These are phyloP conservation scores for Halophytophthora batemanensis DNA, from an alignment of 352 stramenopile genomes.

Conservation along the genomic window DNA sequence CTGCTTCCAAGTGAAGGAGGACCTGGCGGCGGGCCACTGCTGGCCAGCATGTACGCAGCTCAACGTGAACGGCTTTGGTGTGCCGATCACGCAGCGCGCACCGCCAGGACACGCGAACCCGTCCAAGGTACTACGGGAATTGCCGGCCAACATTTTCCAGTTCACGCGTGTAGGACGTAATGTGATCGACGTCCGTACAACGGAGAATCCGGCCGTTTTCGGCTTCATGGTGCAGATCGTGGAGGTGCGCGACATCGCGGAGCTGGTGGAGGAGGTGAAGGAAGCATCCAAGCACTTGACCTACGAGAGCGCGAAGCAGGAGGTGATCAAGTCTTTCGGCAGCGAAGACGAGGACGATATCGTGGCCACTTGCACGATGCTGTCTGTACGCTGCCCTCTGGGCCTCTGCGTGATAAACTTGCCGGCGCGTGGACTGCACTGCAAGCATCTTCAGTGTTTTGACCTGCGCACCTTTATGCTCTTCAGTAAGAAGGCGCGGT, in stretches of 20 bases:
- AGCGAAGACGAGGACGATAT: conserved; percentile 81
- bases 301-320: conserved; percentile 66
- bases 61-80: conserved; percentile 66
- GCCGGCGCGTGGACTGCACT: conserved; percentile 87
- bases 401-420: conserved; percentile 85
- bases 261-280: conserved; percentile 61
- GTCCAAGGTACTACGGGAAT: conserved; percentile 77
- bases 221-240: conserved; percentile 76
- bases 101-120: conserved; percentile 72
- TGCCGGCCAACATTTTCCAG: conserved; percentile 73
- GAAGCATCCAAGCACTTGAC: conserved; percentile 59
- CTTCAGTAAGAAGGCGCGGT: conserved; percentile 87
- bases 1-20: conserved; percentile 73
- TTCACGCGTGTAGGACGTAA: conserved; percentile 69
- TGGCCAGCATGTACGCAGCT: conserved; percentile 73
- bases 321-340: conserved; percentile 80
- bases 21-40: conserved; percentile 61
- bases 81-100: conserved; percentile 64
- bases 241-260: conserved; percentile 56
- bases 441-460: conserved; percentile 96
- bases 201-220: conserved; percentile 60
- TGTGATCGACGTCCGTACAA: conserved; percentile 66
- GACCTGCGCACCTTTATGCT: conserved; percentile 92
- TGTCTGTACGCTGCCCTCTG: conserved; percentile 88
- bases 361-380: conserved; percentile 80